Evolutionary conservation across 2,329 filamentous ascomycete genomes (phyloP), one percentile per base, ranked within the genome.

Genomic region (Fusarium brevicatenulatum): DNA sequence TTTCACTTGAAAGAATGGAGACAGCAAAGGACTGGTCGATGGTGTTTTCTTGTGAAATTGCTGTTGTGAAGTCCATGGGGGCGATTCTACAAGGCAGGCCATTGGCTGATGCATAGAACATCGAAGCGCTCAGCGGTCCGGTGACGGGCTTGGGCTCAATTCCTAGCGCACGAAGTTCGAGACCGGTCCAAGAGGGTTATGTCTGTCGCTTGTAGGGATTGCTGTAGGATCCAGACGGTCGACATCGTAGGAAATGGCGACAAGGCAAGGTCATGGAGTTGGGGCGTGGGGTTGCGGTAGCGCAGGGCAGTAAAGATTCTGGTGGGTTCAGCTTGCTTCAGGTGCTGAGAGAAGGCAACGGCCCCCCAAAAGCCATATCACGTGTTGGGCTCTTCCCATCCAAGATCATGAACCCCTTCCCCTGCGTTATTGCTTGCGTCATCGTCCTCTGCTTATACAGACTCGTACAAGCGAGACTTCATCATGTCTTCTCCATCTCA

Each of bases 11-110:
- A 7, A 11, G 1, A 30, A 4, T 16, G 8, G 5, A 49, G n/a
- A n/a, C n/a, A n/a, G 19, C 6, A 5, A 10, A 1, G 15, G 5
- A 0, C 13, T 2, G 19, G 28, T 18, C 10, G 19, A 12, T 7
- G 15, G 0, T 12, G 28, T 12, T 49, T 7, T 18, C 2, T 30
- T 30, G 21, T n/a, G 46, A 10, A 7, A 7, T 49, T 1, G 7
- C 5, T 32, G 15, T 49, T 18, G 28, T 4, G 21, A 49, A n/a
- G 9, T 49, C 28, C 21, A 32, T 12, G 3, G 13, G 10, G 13
- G 7, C 8, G 7, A 30, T 18, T 6, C 13, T 18, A 0, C 21
- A 32, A 15, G 3, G 7, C 10, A 12, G 28, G 12, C 0, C 4
- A 21, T 21, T 15, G 21, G 28, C 7, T 18, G 46, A n/a, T 32